Evolutionary conservation across 768 basidiomycete genomes (phyloP).

Genomic region (Amanita inopinata): DNA sequence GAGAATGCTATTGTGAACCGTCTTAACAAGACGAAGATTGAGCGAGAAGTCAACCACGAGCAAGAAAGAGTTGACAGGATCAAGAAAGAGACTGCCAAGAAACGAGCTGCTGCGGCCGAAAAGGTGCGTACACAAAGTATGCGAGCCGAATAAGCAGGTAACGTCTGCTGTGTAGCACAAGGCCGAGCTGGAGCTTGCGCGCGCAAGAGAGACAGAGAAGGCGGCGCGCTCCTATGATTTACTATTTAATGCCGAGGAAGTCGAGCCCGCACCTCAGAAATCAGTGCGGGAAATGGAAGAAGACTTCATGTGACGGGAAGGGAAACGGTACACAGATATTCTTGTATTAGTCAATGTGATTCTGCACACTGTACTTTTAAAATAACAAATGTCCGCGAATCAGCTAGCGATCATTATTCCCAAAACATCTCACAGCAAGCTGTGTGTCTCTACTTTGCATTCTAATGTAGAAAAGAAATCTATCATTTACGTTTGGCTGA

Average conservation of each 20-base stretch:
- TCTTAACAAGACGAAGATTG: conserved; percentile 86
- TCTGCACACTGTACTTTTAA: no score
- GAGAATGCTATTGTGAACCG: conserved; percentile 90
- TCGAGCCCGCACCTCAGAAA: conserved; percentile 41
- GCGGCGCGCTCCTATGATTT: conserved; percentile 80
- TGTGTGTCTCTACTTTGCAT: no score
- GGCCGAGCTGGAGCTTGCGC: conserved; percentile 65
- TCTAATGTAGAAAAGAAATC: no score
- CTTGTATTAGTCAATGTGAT: not conserved
- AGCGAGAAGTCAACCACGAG: conserved; percentile 83
- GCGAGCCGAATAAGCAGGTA: not conserved
- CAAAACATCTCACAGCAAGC: no score
- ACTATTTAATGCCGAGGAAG: conserved; percentile 59
- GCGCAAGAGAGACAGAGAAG: conserved; percentile 76
- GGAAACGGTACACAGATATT: conserved; percentile 1
- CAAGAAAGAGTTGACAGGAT: conserved; percentile 75
- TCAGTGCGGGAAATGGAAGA: conserved; percentile 75
- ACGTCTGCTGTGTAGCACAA: conserved; percentile 45
- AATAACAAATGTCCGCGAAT: no score
- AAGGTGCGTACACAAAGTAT: conserved; percentile 36
- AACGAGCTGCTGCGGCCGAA: conserved; percentile 53
- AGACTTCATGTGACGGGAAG: conserved; percentile 66
- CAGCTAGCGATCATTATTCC: no score
- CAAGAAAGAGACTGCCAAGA: conserved; percentile 61
- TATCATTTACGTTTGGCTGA: no score